phyloP scores from a whole-genome alignment of 2,329 filamentous ascomycete genomes.

The Trichoderma gracile region DNA sequence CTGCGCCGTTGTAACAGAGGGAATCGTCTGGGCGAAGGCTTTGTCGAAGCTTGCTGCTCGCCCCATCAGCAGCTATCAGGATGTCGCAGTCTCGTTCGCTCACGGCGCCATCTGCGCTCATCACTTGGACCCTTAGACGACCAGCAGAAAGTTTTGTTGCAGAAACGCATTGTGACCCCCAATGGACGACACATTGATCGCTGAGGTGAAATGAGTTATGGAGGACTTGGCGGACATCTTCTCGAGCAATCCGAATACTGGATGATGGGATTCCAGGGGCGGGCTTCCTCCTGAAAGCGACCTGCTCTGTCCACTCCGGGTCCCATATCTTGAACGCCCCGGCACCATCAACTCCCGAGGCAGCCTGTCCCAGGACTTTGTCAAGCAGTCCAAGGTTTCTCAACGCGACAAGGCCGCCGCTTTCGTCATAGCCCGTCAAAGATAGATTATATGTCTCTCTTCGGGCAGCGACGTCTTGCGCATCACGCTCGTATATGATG shows the following conservation, averaged over 20 bases:
- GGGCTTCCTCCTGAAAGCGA: slow-evolving; percentile 38
- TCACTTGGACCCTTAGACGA: slow-evolving; percentile 31
- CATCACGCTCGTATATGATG: slow-evolving; percentile 42
- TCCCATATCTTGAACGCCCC: slow-evolving; percentile 47
- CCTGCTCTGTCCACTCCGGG: slow-evolving; percentile 38
- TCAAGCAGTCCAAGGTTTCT: slow-evolving; percentile 40
- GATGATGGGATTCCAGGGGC: slow-evolving; percentile 39
- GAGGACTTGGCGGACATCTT: slow-evolving; percentile 40
- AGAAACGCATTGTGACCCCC: slow-evolving; percentile 35
- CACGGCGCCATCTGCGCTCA: not conserved
- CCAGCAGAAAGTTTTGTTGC: slow-evolving; percentile 31
- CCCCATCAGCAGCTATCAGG: slow-evolving; percentile 49
- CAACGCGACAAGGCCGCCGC: slow-evolving; percentile 38
- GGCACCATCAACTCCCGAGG: slow-evolving; percentile 30
- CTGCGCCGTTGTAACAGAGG: slow-evolving; percentile 43
- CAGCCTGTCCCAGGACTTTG: slow-evolving; percentile 31
- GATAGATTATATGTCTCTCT: slow-evolving; percentile 40
- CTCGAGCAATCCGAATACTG: slow-evolving; percentile 42
- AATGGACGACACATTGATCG: slow-evolving; percentile 31
- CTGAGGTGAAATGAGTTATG: slow-evolving; percentile 32
- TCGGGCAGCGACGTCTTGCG: slow-evolving; percentile 30
- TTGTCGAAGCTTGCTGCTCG: slow-evolving; percentile 44
- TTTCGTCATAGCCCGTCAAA: slow-evolving; percentile 35
- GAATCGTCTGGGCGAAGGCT: slow-evolving; percentile 43
- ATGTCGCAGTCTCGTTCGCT: slow-evolving; percentile 40